A percentile compares a stretch with the other conserved stretches of the same genome.
These are phyloP conservation scores for Mesembryanthemum crystallinum DNA, from an alignment of 148 eudicot species.

Conservation along the genomic window DNA sequence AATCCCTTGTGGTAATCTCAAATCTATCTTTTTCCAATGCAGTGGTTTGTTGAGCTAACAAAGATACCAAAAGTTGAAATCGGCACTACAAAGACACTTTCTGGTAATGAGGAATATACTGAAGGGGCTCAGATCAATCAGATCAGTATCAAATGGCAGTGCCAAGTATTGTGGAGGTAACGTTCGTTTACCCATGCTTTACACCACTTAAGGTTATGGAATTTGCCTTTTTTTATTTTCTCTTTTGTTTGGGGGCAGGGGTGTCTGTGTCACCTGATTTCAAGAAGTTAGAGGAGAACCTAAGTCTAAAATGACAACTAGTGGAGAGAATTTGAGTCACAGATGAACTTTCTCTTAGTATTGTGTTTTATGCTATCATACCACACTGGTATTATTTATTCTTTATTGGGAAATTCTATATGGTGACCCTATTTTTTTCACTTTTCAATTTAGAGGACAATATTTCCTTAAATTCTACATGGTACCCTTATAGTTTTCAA, in stretches of 20 bases:
- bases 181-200: neutral
- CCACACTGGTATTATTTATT: too few relatives aligned
- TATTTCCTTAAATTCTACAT: too few relatives aligned
- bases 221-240: too few relatives aligned
- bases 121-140: conserved; percentile 43
- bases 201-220: neutral
- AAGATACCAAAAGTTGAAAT: neutral
- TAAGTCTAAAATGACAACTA: neutral
- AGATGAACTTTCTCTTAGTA: neutral
- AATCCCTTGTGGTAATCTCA: neutral
- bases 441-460: too few relatives aligned
- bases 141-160: conserved; percentile 23
- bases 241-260: too few relatives aligned
- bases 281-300: neutral
- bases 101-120: conserved; percentile 42
- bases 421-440: too few relatives aligned
- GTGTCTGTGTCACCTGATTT: neutral
- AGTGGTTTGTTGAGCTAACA: neutral
- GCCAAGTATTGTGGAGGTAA: conserved; percentile 46
- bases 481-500: too few relatives aligned
- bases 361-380: neutral
- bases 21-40: neutral
- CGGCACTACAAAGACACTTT: conserved; percentile 14
- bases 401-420: too few relatives aligned
- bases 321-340: neutral